phyloP scores from a whole-genome alignment of 768 basidiomycete genomes.

The Phaeolepiota aurea region DNA sequence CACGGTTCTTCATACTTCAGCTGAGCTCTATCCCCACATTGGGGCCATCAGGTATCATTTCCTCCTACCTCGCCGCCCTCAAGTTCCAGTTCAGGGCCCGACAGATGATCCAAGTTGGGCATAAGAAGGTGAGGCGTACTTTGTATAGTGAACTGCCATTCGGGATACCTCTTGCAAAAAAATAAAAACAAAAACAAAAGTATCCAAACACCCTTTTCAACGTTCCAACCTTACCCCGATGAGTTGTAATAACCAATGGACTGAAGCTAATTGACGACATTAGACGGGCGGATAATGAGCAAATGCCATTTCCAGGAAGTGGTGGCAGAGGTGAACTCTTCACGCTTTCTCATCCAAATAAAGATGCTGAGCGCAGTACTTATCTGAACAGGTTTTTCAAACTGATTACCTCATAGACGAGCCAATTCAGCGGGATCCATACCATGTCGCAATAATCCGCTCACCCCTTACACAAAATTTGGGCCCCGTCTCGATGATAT shows the following conservation, averaged over 20 bases:
- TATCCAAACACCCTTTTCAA: slow-evolving; percentile 4
- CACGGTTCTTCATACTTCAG: too few species aligned
- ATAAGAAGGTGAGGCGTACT: slow-evolving; percentile 7
- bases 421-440: slow-evolving; percentile 12
- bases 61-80: slow-evolving; percentile 7
- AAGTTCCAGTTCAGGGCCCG: slow-evolving; percentile 6
- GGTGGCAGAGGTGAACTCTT: slow-evolving; percentile 1
- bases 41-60: slow-evolving; percentile 7
- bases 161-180: not conserved
- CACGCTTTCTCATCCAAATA: too few species aligned
- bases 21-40: slow-evolving; percentile 9
- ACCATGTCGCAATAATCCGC: slow-evolving; percentile 11
- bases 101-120: slow-evolving; percentile 10
- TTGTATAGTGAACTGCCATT: not conserved
- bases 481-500: slow-evolving; percentile 20
- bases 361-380: not conserved
- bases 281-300: slow-evolving; percentile 4
- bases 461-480: slow-evolving; percentile 20
- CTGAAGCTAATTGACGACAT: slow-evolving; percentile 6
- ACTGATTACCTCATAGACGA: slow-evolving; percentile 21
- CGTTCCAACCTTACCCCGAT: slow-evolving; percentile 4
- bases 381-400: slow-evolving; percentile 18
- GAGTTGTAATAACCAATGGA: slow-evolving; percentile 4
- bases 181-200: not conserved
- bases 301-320: slow-evolving; percentile 4